Percentiles rank a stretch among this genome's conserved stretches.
Evolutionary conservation across 2,329 filamentous ascomycete genomes (phyloP).

Genomic region (Pseudogymnoascus sp.): DNA sequence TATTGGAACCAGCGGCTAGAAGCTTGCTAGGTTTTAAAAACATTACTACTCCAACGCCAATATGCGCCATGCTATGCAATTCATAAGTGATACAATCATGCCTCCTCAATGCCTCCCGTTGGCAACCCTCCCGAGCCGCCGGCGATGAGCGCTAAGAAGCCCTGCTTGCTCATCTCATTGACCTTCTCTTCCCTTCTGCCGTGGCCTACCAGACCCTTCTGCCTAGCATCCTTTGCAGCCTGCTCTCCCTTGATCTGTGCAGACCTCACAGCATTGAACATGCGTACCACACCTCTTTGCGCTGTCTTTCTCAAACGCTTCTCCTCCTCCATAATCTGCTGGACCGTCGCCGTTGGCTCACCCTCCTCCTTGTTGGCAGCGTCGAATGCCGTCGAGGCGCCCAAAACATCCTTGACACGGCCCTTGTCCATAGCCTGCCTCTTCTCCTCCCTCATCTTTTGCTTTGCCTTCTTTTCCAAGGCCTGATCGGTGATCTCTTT

Average conservation of each 20-base stretch:
- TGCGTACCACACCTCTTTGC: slow-evolving; percentile 86
- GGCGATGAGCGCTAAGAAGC: slow-evolving; percentile 85
- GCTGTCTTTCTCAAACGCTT: slow-evolving; percentile 77
- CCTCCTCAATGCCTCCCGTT: slow-evolving; percentile 52
- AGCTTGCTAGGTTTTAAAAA: slow-evolving; percentile 1
- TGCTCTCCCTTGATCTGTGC: slow-evolving; percentile 85
- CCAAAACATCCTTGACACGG: slow-evolving; percentile 77
- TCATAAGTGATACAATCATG: slow-evolving; percentile 28
- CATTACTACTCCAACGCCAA: slow-evolving; percentile 4
- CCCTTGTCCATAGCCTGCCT: slow-evolving; percentile 75
- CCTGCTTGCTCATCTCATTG: slow-evolving; percentile 94
- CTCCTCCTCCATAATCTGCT: slow-evolving; percentile 62
- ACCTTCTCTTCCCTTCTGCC: slow-evolving; percentile 76
- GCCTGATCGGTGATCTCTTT: slow-evolving; percentile 67
- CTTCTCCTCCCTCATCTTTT: slow-evolving; percentile 74
- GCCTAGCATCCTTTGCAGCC: slow-evolving; percentile 61
- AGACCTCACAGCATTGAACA: slow-evolving; percentile 91
- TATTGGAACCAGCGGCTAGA: background rate
- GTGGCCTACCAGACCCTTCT: slow-evolving; percentile 70
- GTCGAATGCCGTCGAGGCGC: slow-evolving; percentile 46
- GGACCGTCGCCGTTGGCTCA: slow-evolving; percentile 40
- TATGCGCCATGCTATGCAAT: slow-evolving; percentile 12
- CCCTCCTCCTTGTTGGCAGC: slow-evolving; percentile 37
- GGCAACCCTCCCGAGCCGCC: slow-evolving; percentile 53
- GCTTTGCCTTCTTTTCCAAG: slow-evolving; percentile 73